These are phyloP conservation scores for Trichoderma cornu-damae DNA, from an alignment of 2,329 filamentous ascomycete genomes.

Conservation along the genomic window DNA sequence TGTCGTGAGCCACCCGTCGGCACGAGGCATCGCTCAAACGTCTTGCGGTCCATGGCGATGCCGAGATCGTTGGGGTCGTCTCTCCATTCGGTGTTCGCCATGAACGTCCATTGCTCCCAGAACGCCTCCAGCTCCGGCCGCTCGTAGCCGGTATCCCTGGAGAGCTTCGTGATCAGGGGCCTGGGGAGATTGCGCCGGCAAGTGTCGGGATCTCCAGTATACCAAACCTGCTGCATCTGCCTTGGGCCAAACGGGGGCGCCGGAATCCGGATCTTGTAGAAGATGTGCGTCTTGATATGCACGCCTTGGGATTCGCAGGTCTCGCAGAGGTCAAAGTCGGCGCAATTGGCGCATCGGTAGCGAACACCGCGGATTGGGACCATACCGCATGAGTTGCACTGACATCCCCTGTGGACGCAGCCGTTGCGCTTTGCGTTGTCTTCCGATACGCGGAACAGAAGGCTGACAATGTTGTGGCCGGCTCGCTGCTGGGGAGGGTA, in stretches of 20 bases:
- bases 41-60: constrained; percentile 84
- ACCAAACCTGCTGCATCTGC: constrained; percentile 78
- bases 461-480: constrained; percentile 75
- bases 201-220: constrained; percentile 76
- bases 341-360: constrained; percentile 92
- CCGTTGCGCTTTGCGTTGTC: constrained; percentile 84
- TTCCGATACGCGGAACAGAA: constrained; percentile 89
- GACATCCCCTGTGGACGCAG: constrained; percentile 87
- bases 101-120: constrained; percentile 95
- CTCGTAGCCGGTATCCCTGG: constrained; percentile 71
- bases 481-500: constrained; percentile 43
- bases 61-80: constrained; percentile 72
- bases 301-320: constrained; percentile 75
- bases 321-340: constrained; percentile 93
- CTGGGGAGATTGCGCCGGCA: constrained; percentile 63
- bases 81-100: constrained; percentile 79
- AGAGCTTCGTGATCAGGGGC: constrained; percentile 61
- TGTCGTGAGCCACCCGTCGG: constrained; percentile 76
- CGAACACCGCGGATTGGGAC: constrained; percentile 87
- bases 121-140: constrained; percentile 84
- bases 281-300: constrained; percentile 87
- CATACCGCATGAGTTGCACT: constrained; percentile 83
- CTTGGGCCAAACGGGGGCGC: constrained; percentile 77
- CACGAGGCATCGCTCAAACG: constrained; percentile 86
- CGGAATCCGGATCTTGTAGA: constrained; percentile 92